These are phyloP conservation scores for Polygonum aviculare DNA, from an alignment of 148 eudicot species.

Conservation along the genomic window DNA sequence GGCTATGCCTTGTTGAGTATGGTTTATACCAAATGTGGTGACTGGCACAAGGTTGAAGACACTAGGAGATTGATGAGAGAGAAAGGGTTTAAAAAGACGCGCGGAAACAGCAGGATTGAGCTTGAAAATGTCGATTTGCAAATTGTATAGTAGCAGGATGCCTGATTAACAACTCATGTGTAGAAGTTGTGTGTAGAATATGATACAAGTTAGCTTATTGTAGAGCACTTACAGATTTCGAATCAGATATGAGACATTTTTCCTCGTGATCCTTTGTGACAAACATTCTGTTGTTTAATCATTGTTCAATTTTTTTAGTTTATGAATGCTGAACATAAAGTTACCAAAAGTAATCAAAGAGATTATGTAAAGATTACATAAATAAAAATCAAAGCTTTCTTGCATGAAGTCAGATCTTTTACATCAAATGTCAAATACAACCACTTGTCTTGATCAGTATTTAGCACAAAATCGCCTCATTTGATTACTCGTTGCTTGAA, in stretches of 20 bases:
- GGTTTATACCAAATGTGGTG: slow-evolving; percentile 35
- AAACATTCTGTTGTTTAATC: too few species aligned
- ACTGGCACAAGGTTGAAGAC: slow-evolving; percentile 37
- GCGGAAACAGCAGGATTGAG: slow-evolving; percentile 33
- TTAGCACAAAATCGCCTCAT: background rate
- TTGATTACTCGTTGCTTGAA: background rate
- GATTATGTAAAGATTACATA: too few species aligned
- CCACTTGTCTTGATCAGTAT: background rate
- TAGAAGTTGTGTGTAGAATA: background rate
- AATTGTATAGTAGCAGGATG: background rate
- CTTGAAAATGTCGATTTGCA: slow-evolving; percentile 8
- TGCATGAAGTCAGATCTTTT: background rate
- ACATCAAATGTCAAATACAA: background rate
- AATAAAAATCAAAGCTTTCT: background rate
- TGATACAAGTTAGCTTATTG: background rate
- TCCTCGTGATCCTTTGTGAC: too few species aligned
- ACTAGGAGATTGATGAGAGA: slow-evolving; percentile 26
- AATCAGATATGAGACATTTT: background rate
- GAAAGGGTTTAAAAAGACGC: slow-evolving; percentile 23
- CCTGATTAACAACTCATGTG: background rate
- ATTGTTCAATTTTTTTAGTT: too few species aligned
- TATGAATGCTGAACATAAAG: too few species aligned
- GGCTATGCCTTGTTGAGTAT: slow-evolving; percentile 29
- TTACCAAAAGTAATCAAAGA: too few species aligned
- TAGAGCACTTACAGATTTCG: background rate